Conservation (phyloP, 2,329 filamentous ascomycete genomes). For the Sclerotinia subarctica region DNA sequence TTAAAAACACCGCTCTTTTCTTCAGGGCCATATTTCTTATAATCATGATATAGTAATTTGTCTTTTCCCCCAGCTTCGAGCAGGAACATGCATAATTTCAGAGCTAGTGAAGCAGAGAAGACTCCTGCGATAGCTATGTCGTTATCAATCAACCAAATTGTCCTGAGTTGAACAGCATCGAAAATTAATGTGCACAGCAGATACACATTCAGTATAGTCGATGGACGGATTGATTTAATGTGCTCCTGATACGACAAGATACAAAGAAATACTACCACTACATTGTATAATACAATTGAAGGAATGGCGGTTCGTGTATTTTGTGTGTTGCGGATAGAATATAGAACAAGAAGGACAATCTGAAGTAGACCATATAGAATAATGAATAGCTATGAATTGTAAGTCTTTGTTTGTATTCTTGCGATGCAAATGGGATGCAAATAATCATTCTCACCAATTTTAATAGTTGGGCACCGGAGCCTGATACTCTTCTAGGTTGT, state of each 20-base stretch:
- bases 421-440: neutral
- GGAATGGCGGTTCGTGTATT: constrained; percentile 31
- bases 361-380: constrained; percentile 18
- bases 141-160: constrained; percentile 24
- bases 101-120: constrained; percentile 21
- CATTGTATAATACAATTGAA: constrained; percentile 18
- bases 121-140: constrained; percentile 29
- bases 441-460: neutral
- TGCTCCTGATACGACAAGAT: constrained; percentile 16
- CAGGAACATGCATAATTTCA: constrained; percentile 29
- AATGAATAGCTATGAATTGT: neutral
- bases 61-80: constrained; percentile 31
- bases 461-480: neutral
- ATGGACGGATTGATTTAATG: constrained; percentile 12
- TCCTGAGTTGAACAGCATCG: constrained; percentile 28
- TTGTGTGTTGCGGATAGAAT: constrained; percentile 20
- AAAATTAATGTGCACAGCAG: constrained; percentile 24
- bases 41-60: constrained; percentile 23
- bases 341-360: constrained; percentile 25
- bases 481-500: neutral
- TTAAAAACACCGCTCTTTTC: constrained; percentile 39
- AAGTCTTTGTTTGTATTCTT: neutral
- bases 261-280: constrained; percentile 21
- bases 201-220: constrained; percentile 25
- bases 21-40: constrained; percentile 32